phyloP scores from a whole-genome alignment of 2,329 filamentous ascomycete genomes.

The Sclerotinia nivalis region DNA sequence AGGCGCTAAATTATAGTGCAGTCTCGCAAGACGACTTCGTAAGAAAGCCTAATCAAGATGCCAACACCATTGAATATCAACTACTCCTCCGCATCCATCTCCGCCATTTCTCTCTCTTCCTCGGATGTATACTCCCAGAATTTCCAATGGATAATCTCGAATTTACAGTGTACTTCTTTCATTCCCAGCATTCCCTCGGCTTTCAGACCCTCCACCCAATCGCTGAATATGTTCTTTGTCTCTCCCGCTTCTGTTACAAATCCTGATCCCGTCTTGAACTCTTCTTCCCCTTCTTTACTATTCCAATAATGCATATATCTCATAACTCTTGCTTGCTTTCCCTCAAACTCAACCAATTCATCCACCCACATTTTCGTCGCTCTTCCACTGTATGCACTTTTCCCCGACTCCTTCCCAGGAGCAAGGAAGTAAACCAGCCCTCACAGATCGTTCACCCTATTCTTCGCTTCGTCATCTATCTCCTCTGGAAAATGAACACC shows the following conservation, averaged over 20 bases:
- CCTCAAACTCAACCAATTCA: background rate
- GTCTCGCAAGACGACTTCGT: background rate
- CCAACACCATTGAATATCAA: no score
- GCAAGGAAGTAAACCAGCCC: background rate
- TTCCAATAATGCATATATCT: conserved; percentile 5
- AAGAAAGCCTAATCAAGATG: background rate
- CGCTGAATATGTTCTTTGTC: background rate
- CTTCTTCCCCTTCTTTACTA: background rate
- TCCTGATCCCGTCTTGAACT: background rate
- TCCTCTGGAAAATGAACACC: background rate
- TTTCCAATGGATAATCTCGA: conserved; percentile 1
- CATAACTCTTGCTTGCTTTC: background rate
- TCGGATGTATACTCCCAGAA: background rate
- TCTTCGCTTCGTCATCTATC: background rate
- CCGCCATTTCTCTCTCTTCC: conserved; percentile 4
- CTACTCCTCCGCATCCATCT: background rate
- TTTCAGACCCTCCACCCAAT: background rate
- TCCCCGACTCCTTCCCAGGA: background rate
- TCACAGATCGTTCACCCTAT: background rate
- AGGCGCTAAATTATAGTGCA: background rate
- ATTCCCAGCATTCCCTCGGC: conserved; percentile 1
- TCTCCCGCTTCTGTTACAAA: background rate
- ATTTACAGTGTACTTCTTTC: background rate
- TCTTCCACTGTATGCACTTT: conserved; percentile 5
- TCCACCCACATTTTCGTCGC: background rate